A percentile compares a stretch with the other conserved stretches of the same genome.
Evolutionary conservation across 2,329 filamentous ascomycete genomes (phyloP).

Genomic region (Claviceps capensis): DNA sequence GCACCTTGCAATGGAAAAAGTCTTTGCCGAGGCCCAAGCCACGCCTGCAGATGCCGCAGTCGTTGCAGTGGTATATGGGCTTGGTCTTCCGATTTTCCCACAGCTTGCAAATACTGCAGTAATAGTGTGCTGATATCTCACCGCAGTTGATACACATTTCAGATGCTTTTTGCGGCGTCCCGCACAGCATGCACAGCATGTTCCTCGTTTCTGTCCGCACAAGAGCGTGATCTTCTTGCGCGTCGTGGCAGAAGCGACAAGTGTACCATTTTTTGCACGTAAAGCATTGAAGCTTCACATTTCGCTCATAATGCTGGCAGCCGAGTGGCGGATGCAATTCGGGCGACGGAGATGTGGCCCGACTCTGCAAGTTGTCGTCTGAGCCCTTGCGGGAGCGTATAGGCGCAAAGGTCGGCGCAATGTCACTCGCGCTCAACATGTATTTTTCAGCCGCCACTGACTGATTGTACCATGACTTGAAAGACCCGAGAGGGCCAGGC

Average conservation of each 20-base stretch:
- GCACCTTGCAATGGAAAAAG: conserved; percentile 94
- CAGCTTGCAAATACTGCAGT: conserved; percentile 86
- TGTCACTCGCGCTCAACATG: conserved; percentile 43
- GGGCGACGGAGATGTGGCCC: conserved; percentile 9
- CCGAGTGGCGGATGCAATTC: conserved; percentile 44
- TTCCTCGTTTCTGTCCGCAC: conserved; percentile 75
- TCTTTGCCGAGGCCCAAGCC: conserved; percentile 89
- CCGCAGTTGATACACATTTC: conserved; percentile 69
- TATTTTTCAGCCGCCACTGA: conserved; percentile 28
- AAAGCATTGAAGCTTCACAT: conserved; percentile 89
- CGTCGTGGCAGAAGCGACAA: conserved; percentile 88
- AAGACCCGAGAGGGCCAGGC: conserved; percentile 34
- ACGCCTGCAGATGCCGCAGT: conserved; percentile 89
- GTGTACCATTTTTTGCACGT: conserved; percentile 88
- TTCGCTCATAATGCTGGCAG: conserved; percentile 86
- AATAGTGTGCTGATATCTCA: conserved; percentile 71
- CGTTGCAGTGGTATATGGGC: conserved; percentile 88
- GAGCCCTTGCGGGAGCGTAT: conserved; percentile 32
- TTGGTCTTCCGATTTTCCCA: conserved; percentile 92
- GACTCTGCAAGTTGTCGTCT: conserved; percentile 25
- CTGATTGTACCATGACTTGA: conserved; percentile 45
- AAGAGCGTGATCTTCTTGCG: conserved; percentile 62
- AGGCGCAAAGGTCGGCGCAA: conserved; percentile 54
- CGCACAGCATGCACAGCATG: conserved; percentile 96
- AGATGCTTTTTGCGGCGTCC: conserved; percentile 66